Evolutionary conservation across 1,284 basidiomycete species (phyloP).

Genomic region (Ceratobasidium sp.): DNA sequence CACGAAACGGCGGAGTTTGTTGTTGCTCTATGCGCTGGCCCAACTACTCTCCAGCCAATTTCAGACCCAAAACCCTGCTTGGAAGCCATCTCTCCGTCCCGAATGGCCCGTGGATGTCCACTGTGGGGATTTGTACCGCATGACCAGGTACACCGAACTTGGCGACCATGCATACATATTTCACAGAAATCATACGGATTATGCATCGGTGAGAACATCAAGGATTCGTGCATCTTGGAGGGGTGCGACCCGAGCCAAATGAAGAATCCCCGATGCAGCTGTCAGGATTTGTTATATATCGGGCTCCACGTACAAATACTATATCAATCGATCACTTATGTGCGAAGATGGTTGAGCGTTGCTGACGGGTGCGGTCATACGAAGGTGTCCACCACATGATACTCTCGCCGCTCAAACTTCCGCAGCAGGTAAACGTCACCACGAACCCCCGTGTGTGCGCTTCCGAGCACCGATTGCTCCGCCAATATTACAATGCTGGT

Average conservation of each 20-base stretch:
- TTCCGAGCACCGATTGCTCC: too few species aligned
- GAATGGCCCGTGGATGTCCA: background rate
- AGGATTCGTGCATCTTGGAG: too few species aligned
- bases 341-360: background rate
- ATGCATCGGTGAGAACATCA: background rate
- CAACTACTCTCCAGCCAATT: background rate
- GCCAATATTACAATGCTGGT: too few species aligned
- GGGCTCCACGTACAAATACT: background rate
- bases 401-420: background rate
- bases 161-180: slow-evolving; percentile 9
- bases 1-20: slow-evolving; percentile 36
- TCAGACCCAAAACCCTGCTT: background rate
- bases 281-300: background rate
- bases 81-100: background rate
- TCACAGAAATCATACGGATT: background rate
- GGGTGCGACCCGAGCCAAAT: too few species aligned
- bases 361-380: background rate
- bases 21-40: too few species aligned
- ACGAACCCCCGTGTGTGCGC: too few species aligned
- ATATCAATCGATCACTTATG: background rate
- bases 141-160: slow-evolving; percentile 12
- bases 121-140: slow-evolving; percentile 14
- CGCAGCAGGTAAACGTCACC: too few species aligned
- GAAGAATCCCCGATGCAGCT: background rate
- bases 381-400: background rate